Conservation (phyloP, 164 flowering plant species). For the Akebia trifoliata region DNA sequence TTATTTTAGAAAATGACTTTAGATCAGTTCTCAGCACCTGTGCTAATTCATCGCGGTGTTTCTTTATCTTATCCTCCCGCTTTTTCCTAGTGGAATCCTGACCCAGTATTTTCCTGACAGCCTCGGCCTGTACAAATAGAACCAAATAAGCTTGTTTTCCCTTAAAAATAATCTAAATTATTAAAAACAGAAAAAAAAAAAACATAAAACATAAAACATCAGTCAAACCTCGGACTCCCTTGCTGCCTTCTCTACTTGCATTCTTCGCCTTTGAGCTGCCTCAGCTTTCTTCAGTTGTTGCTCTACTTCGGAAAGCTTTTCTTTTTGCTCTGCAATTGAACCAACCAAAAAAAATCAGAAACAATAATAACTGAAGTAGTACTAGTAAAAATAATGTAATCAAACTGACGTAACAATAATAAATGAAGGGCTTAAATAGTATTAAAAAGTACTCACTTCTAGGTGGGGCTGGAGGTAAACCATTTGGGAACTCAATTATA, state of each 20-base stretch:
- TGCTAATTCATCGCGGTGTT: conserved; percentile 80
- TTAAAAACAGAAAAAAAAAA: too few relatives aligned
- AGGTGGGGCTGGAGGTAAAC: conserved; percentile 78
- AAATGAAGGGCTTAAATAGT: neutral
- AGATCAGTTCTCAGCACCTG: conserved; percentile 48
- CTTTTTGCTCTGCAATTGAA: conserved; percentile 73
- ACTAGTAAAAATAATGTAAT: conserved; percentile 4
- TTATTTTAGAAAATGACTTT: too few relatives aligned
- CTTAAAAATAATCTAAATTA: neutral
- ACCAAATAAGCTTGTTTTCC: neutral
- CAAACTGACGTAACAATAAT: neutral
- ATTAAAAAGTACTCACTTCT: conserved; percentile 56
- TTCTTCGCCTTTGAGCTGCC: conserved; percentile 87
- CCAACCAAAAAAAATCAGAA: neutral
- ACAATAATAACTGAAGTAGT: too few relatives aligned
- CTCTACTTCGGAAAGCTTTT: conserved; percentile 83
- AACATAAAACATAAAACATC: neutral
- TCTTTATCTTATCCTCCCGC: conserved; percentile 73
- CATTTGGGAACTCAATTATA: conserved; percentile 83
- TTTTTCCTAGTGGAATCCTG: conserved; percentile 93
- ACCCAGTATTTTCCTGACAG: conserved; percentile 87
- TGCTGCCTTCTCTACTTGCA: conserved; percentile 90
- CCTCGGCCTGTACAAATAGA: conserved; percentile 67
- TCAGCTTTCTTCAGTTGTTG: conserved; percentile 91
- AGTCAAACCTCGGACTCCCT: conserved; percentile 76